phyloP scores from a whole-genome alignment of 2,329 filamentous ascomycete genomes.

The Pseudocercospora fuligena region DNA sequence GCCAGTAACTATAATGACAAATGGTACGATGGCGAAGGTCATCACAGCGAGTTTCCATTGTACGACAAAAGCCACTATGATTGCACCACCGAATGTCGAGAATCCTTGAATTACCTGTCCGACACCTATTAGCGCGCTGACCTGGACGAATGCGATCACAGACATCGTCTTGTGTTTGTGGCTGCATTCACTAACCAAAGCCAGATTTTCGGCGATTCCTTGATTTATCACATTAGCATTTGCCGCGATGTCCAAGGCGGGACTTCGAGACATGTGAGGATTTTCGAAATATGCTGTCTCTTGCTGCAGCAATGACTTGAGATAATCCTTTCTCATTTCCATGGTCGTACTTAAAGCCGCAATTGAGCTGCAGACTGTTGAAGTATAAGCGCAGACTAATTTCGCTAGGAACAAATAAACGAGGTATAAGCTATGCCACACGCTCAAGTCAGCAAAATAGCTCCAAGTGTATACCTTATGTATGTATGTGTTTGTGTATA shows the following conservation, averaged over 20 bases:
- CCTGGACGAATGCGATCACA: too few species aligned
- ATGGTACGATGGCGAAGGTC: background rate
- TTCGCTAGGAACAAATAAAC: slow-evolving; percentile 71
- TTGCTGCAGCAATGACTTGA: slow-evolving; percentile 67
- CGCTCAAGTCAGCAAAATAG: background rate
- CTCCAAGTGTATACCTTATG: too few species aligned
- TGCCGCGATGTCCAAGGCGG: slow-evolving; percentile 13
- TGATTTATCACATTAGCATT: slow-evolving; percentile 43
- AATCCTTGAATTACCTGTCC: background rate
- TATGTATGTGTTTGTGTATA: background rate
- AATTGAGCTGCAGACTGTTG: slow-evolving; percentile 50
- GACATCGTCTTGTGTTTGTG: background rate
- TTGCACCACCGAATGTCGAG: background rate
- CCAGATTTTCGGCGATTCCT: slow-evolving; percentile 38
- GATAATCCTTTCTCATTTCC: slow-evolving; percentile 62
- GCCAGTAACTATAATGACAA: background rate
- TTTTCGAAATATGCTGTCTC: slow-evolving; percentile 68
- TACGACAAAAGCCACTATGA: background rate
- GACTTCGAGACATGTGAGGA: slow-evolving; percentile 55
- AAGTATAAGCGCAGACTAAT: slow-evolving; percentile 64
- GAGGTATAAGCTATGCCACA: slow-evolving; percentile 41
- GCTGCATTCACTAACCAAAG: background rate
- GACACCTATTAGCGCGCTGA: background rate
- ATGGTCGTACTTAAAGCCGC: slow-evolving; percentile 57
- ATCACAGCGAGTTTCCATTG: background rate